phyloP scores from a whole-genome alignment of 208 protist species.

The Naegleria lovaniensis region DNA sequence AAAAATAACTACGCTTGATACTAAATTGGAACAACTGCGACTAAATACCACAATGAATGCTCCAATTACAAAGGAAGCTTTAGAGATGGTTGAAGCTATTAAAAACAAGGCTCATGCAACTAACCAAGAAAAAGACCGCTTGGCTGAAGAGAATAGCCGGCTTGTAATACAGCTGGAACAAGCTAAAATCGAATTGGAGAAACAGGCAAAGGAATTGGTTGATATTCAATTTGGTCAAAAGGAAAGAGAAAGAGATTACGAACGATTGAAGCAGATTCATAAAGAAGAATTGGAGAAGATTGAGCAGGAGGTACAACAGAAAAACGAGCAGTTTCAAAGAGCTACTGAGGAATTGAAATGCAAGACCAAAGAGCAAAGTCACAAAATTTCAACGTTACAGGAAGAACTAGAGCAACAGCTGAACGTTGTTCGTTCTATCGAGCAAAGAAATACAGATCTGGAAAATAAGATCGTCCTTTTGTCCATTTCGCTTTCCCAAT shows the following conservation, averaged over 20 bases:
- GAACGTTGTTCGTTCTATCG: not conserved
- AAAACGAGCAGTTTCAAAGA: not conserved
- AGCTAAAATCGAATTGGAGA: no score
- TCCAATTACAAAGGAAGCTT: no score
- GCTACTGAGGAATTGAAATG: not conserved
- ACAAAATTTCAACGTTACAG: not conserved
- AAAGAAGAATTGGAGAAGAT: not conserved
- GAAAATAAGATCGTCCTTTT: not conserved
- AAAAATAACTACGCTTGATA: no score
- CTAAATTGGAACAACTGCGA: no score
- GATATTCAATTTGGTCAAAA: not conserved
- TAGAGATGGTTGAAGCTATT: no score
- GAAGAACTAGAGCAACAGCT: not conserved
- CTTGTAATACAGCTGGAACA: no score
- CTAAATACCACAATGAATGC: no score
- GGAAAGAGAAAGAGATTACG: not conserved
- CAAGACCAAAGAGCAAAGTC: not conserved
- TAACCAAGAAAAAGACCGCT: no score
- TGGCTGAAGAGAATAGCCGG: no score
- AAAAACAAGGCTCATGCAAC: no score
- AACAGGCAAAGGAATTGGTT: no score
- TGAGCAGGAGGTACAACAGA: not conserved
- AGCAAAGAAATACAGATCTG: not conserved
- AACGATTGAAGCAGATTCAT: not conserved
- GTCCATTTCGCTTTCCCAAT: not conserved